Evolutionary conservation across 345 rosid species (phyloP).

Genomic region (Balakata baccata): DNA sequence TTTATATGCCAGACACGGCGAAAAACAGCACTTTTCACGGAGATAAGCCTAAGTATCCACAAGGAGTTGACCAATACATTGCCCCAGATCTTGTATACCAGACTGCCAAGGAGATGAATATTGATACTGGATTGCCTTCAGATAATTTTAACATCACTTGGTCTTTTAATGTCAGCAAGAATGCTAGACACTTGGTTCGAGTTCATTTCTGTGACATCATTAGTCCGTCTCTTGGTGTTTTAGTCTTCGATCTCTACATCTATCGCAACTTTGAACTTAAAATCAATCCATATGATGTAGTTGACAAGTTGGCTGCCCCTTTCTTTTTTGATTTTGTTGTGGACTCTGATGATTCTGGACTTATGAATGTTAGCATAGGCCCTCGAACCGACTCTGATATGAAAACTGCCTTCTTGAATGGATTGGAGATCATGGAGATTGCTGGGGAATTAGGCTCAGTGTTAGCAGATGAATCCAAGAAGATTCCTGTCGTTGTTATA

Average conservation of each 20-base stretch:
- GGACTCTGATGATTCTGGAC: slow-evolving; percentile 42
- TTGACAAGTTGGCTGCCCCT: slow-evolving; percentile 3
- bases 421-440: slow-evolving; percentile 54
- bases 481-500: slow-evolving; percentile 1
- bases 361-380: slow-evolving; percentile 38
- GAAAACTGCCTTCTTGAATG: slow-evolving; percentile 41
- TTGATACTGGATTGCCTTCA: not conserved
- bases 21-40: not conserved
- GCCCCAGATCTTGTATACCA: slow-evolving; percentile 46
- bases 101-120: slow-evolving; percentile 37
- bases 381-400: fast-evolving
- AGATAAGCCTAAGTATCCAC: slow-evolving; percentile 11
- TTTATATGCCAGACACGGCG: slow-evolving; percentile 21
- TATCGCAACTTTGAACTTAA: slow-evolving; percentile 11
- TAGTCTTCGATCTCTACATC: slow-evolving; percentile 40
- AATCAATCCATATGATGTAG: slow-evolving; percentile 14
- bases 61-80: slow-evolving; percentile 11
- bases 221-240: not conserved
- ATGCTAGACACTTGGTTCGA: slow-evolving; percentile 44
- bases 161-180: slow-evolving; percentile 38
- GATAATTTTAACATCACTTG: slow-evolving; percentile 40
- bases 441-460: slow-evolving; percentile 16
- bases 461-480: not conserved
- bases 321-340: slow-evolving; percentile 43
- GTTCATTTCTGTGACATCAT: slow-evolving; percentile 54